Base-by-base conservation (phyloP, 1,284 basidiomycete genomes). In the Sporisorium reilianum region DNA sequence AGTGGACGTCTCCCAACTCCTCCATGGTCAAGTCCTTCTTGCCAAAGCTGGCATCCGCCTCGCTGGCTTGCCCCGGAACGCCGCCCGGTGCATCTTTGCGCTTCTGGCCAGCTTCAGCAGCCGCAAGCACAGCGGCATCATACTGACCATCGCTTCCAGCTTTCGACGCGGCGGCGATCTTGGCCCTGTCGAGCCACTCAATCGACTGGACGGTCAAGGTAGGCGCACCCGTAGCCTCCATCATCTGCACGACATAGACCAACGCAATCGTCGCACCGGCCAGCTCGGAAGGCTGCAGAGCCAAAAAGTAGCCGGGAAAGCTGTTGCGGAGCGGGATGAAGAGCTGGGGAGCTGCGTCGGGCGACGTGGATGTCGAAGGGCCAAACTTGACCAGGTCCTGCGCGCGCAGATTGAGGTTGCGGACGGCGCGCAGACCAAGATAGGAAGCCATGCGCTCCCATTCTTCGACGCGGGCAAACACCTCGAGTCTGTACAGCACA, bases 341-440 rank as follows among this genome's bases (percentile, higher is more conserved):
- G 18, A 79, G 59, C 20, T 74, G 59, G 16, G 67, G 60, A 40
- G 68, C 64, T 3, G 60, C 46, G n/a, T 70, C 53, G 11, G 61
- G 45, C n/a, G 64, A 56, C 11, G 64, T 36, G 8, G 59, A 60
- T 2, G 64, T 49, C 20, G 62, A 55, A 10, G 75, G 59, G 4
- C 68, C 71, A 22, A 80, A 67, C 51, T 79, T 75, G 62, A 58
- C 57, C 48, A 78, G 60, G 26, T 80, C 79, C 16, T 60, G 63
- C 26, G 62, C 53, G 1, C 87, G 82, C 77, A 93, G 89, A 78
- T 92, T 91, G 34, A 92, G 89, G n/a, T 87, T 85, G 23, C 89
- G 89, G 83, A 89, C 91, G 54, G 87, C 89, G 77, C 90, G 90
- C 28, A 94, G 82, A 7, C 82, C 84, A 1, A 82, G 55, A 38